These are phyloP conservation scores for Phytophthora pisi DNA, from an alignment of 352 stramenopile species.

Conservation along the genomic window DNA sequence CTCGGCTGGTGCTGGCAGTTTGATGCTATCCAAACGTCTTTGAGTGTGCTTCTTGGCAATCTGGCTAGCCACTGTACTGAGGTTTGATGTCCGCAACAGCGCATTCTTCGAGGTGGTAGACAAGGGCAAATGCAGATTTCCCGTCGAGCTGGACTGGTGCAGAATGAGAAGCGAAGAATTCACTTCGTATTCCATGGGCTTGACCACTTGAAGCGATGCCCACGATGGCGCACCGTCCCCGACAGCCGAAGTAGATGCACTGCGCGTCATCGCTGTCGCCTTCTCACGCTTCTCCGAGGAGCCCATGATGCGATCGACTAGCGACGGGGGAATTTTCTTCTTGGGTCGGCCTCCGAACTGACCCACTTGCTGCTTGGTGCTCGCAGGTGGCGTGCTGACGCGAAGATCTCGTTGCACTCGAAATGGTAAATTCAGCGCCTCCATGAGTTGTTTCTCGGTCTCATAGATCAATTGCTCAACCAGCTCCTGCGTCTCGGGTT, in stretches of 20 bases:
- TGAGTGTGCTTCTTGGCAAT: conserved; percentile 63
- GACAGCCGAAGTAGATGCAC: conserved; percentile 28
- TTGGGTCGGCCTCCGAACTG: conserved; percentile 7
- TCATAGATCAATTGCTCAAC: conserved; percentile 48
- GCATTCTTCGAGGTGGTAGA: conserved; percentile 23
- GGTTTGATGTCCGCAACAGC: conserved; percentile 23
- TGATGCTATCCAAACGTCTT: conserved; percentile 56
- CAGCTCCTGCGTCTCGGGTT: conserved; percentile 23
- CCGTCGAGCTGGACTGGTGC: conserved; percentile 43
- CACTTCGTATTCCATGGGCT: conserved; percentile 63
- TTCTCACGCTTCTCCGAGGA: conserved; percentile 23
- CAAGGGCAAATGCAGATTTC: conserved; percentile 33
- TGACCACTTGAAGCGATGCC: conserved; percentile 51
- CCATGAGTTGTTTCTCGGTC: conserved; percentile 43
- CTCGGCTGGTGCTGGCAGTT: conserved; percentile 45
- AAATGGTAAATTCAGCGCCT: conserved; percentile 33
- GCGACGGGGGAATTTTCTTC: conserved; percentile 19
- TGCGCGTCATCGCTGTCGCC: conserved; percentile 24
- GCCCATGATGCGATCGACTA: conserved; percentile 27
- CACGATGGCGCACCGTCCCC: conserved; percentile 42
- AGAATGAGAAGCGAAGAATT: conserved; percentile 65
- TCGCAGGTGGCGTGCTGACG: conserved; percentile 22
- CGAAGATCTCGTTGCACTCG: conserved; percentile 25
- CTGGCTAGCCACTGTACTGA: conserved; percentile 33
- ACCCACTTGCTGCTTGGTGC: conserved; percentile 2